Percentiles rank a stretch among this genome's conserved stretches.
Evolutionary conservation across 2,329 filamentous ascomycete species (phyloP).

Genomic region (Claviceps paspali): DNA sequence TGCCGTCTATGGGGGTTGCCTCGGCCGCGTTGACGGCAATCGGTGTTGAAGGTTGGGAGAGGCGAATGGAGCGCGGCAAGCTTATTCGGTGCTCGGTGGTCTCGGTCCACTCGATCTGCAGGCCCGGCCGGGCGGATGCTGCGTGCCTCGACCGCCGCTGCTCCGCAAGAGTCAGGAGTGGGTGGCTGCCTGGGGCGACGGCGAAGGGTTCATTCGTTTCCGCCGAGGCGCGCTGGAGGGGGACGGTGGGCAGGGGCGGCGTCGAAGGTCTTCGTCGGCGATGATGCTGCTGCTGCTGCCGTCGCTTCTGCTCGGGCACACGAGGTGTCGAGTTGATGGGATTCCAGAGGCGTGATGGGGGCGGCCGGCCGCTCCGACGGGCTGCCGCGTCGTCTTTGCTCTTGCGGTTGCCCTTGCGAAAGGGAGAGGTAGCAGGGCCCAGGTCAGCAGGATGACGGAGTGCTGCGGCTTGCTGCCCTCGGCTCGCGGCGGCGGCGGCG

Average conservation of each 20-base stretch:
- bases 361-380: constrained; percentile 23
- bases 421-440: constrained; percentile 17
- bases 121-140: constrained; percentile 28
- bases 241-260: constrained; percentile 36
- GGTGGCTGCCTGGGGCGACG: constrained; percentile 30
- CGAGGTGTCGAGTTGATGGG: constrained; percentile 44
- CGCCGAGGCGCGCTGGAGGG: constrained; percentile 26
- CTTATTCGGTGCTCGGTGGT: constrained; percentile 34
- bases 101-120: constrained; percentile 32
- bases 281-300: constrained; percentile 3
- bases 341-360: constrained; percentile 42
- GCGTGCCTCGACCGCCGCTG: constrained; percentile 31
- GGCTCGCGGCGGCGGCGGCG: neutral
- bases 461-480: constrained; percentile 1
- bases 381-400: constrained; percentile 8
- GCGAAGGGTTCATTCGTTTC: constrained; percentile 21
- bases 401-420: constrained; percentile 25
- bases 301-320: constrained; percentile 9
- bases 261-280: constrained; percentile 35
- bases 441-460: neutral
- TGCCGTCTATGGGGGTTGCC: no score
- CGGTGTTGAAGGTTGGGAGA: constrained; percentile 27
- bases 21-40: neutral
- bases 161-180: constrained; percentile 35
- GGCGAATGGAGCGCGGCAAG: constrained; percentile 36